A percentile compares a stretch with the other conserved stretches of the same genome.
Evolutionary conservation across 2,329 filamentous ascomycete species (phyloP).

Genomic region (Cladosporium colombiae): DNA sequence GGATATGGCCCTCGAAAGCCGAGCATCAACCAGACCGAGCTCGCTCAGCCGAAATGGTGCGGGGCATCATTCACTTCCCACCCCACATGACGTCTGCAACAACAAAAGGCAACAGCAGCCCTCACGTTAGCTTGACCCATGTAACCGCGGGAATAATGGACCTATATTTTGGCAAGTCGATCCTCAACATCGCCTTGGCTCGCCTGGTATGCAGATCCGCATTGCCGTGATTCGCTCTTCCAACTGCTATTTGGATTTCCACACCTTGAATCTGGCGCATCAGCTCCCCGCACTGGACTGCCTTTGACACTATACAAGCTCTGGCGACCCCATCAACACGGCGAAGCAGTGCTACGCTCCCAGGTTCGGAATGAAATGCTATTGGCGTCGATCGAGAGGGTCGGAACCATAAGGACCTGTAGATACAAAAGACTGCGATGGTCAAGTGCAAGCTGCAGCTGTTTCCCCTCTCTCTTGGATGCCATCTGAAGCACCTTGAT

Average conservation of each 20-base stretch:
- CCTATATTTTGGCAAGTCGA: background rate
- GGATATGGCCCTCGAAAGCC: background rate
- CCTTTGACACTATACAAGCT: background rate
- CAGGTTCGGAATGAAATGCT: background rate
- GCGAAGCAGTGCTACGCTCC: background rate
- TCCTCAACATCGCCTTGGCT: background rate
- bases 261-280: background rate
- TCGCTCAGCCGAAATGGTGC: slow-evolving; percentile 5
- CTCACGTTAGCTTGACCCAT: background rate
- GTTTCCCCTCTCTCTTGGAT: slow-evolving; percentile 7
- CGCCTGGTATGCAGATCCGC: background rate
- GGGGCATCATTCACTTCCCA: slow-evolving; percentile 11
- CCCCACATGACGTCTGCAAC: slow-evolving; percentile 15
- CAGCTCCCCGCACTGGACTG: slow-evolving; percentile 1
- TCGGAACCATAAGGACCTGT: background rate
- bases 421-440: slow-evolving; percentile 10
- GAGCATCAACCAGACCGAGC: background rate
- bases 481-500: background rate
- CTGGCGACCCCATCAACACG: background rate
- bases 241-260: slow-evolving; percentile 2
- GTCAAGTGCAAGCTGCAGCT: background rate
- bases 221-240: slow-evolving; percentile 3
- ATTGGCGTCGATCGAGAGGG: background rate
- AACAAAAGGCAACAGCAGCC: background rate
- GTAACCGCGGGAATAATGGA: slow-evolving; percentile 13